A percentile compares a stretch with the other conserved stretches of the same genome.
Evolutionary conservation across 768 basidiomycete genomes (phyloP).

Genomic region (Suillus plorans): DNA sequence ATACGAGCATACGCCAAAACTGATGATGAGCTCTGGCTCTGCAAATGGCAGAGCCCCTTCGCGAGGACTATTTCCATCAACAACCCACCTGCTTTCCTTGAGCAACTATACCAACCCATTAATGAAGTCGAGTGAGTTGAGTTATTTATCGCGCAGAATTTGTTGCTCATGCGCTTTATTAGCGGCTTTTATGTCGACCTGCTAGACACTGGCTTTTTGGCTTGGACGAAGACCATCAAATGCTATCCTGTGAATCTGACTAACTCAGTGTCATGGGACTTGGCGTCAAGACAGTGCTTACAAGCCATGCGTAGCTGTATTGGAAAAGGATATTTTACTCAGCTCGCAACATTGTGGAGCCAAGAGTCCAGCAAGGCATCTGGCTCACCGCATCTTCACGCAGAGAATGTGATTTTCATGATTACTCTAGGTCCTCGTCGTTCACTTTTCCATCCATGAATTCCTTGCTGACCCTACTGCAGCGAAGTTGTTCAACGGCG

Average conservation of each 20-base stretch:
- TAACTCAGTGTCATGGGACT: slow-evolving; percentile 52
- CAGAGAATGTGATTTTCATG: slow-evolving; percentile 48
- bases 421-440: slow-evolving; percentile 45
- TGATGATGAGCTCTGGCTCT: slow-evolving; percentile 67
- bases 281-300: slow-evolving; percentile 48
- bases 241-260: slow-evolving; percentile 49
- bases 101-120: slow-evolving; percentile 43
- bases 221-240: slow-evolving; percentile 66
- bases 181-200: slow-evolving; percentile 68
- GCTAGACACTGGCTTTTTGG: slow-evolving; percentile 72
- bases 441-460: slow-evolving; percentile 38
- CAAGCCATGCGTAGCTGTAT: slow-evolving; percentile 50
- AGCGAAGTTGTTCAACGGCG: slow-evolving; percentile 69
- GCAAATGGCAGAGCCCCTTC: slow-evolving; percentile 69
- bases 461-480: slow-evolving; percentile 32
- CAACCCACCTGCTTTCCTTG: slow-evolving; percentile 51
- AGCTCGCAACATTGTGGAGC: slow-evolving; percentile 66
- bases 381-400: slow-evolving; percentile 54
- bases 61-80: slow-evolving; percentile 42
- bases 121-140: slow-evolving; percentile 34
- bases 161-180: slow-evolving; percentile 8
- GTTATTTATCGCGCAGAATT: not conserved
- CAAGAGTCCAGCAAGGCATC: slow-evolving; percentile 73
- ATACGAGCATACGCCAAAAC: slow-evolving; percentile 70
- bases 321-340: slow-evolving; percentile 55